These are phyloP conservation scores for Agaricus subrufescens DNA, from an alignment of 768 basidiomycete species.

Conservation along the genomic window DNA sequence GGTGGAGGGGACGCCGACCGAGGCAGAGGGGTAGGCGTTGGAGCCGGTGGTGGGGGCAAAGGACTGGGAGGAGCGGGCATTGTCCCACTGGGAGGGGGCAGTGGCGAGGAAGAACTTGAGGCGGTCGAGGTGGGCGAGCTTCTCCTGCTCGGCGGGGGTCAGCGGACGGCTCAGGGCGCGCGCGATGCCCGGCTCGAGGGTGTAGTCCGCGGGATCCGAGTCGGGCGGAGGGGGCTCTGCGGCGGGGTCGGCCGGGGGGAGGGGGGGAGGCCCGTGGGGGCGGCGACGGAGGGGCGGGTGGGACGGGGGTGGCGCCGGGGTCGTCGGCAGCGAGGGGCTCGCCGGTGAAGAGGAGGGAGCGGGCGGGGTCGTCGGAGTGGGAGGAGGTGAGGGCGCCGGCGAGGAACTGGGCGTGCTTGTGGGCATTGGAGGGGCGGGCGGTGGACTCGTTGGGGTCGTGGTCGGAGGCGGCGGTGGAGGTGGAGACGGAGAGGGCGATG, in stretches of 20 bases:
- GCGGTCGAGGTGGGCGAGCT: constrained; percentile 69
- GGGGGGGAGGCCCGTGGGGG: constrained; percentile 12
- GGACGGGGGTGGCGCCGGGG: constrained; percentile 13
- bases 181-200: constrained; percentile 27
- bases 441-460: constrained; percentile 44
- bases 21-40: constrained; percentile 12
- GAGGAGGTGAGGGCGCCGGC: constrained; percentile 9
- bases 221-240: neutral
- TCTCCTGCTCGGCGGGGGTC: constrained; percentile 59
- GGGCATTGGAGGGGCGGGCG: constrained; percentile 44
- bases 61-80: constrained; percentile 21
- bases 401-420: constrained; percentile 41
- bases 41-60: constrained; percentile 11
- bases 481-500: constrained; percentile 33
- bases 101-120: constrained; percentile 90
- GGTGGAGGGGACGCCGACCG: neutral
- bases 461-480: constrained; percentile 30
- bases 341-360: constrained; percentile 10
- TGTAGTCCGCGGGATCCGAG: constrained; percentile 10
- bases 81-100: constrained; percentile 73
- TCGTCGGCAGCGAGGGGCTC: constrained; percentile 4
- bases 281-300: constrained; percentile 9
- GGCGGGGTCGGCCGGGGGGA: constrained; percentile 5
- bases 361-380: neutral
- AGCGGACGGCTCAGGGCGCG: constrained; percentile 53